Evolutionary conservation across 257 asterid genomes (phyloP), one percentile per base, ranked within the genome.

Genomic region (Prunella vulgaris): DNA sequence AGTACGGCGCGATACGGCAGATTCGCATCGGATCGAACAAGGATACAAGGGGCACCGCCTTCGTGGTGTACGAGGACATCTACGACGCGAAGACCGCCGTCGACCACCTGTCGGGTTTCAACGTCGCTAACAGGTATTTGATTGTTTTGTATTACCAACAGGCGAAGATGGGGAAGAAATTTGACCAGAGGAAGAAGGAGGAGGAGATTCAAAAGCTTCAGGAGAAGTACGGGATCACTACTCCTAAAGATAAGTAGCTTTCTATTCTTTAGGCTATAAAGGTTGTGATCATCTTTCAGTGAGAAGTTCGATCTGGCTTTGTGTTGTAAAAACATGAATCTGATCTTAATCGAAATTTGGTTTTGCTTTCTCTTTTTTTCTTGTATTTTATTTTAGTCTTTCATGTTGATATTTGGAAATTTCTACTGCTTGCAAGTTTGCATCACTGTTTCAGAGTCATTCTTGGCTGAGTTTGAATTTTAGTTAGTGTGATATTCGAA

Each of bases 11-110:
- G 20, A 90, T 90, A 6, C 75, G 98, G 18, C 98, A 93, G 79
- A 90, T 93, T 46, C 97, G 96, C 32, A 73, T 93, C 58, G 97
- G 97, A 0, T 90, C 88, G 7, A 88, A 83, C 63, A 93, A 90
- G 89, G 98, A 92, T 59, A 93, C 98, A 0, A 87, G 98, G 12
- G 95, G 97, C 77, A 93, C 98, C 48, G 98, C 97, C 58, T 93
- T 82, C 78, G 96, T 90, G 14, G 98, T 93, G 17, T 90, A 93
- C 84, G 97, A 90, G 80, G 98, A 90, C 57, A 92, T 92, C 73
- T 89, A 92, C 82, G 97, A 90, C 54, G 98, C 98, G 18, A 92
- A 92, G 79, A 92, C 96, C 24, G 94, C 94, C 65, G 96, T 92
- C 10, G 98, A 91, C 52, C 97, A 92, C 68, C 84, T 92, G 32